Base-by-base conservation (phyloP, 495 filamentous ascomycete genomes). In the Aspergillus wentii region DNA sequence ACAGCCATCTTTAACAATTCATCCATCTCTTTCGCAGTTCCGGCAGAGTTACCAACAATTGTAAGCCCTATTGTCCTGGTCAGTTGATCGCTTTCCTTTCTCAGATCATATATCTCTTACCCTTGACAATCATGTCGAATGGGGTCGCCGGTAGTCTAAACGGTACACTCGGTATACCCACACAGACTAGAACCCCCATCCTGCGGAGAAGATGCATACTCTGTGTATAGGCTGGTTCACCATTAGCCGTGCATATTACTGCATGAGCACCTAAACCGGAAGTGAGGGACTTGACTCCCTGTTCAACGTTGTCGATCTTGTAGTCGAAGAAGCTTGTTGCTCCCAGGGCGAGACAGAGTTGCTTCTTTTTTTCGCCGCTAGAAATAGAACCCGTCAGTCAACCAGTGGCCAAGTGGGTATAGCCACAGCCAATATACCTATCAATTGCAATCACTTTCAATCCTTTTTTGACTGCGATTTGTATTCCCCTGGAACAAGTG, bases 51-150 rank as follows among this genome's bases (percentile, higher is more conserved):
- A 4, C 63, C 63, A 2, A 67, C 55, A 38, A 70, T 64, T 4
- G 56, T 67, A 1, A 63, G 49, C 13, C 64, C 61, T 68, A 40
- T 22, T n/a, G 1, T 35, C n/a, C 37, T 9, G 8, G 23, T 30
- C 11, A 20, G 26, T 8, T 28, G 30, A 31, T 17, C 17, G 15
- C 11, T 3, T 19, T 17, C 18, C n/a, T n/a, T 36, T 36, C 8
- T 16, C 9, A 26, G 1, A 5, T 13, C 21, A 14, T 23, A 10
- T 8, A 28, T 10, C 2, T 21, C 49, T 21, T 32, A 55, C 63
- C 59, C 38, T 59, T 62, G 8, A 64, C 56, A 40, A 69, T 62
- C 64, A 71, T 64, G 23, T 68, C 67, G 30, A 71, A 59, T 18
- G 67, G 67, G 3, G 61, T 62, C 9, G 57, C 59, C 6, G 65